These are phyloP conservation scores for Neofusicoccum ribis DNA, from an alignment of 2,329 filamentous ascomycete species.

Conservation along the genomic window DNA sequence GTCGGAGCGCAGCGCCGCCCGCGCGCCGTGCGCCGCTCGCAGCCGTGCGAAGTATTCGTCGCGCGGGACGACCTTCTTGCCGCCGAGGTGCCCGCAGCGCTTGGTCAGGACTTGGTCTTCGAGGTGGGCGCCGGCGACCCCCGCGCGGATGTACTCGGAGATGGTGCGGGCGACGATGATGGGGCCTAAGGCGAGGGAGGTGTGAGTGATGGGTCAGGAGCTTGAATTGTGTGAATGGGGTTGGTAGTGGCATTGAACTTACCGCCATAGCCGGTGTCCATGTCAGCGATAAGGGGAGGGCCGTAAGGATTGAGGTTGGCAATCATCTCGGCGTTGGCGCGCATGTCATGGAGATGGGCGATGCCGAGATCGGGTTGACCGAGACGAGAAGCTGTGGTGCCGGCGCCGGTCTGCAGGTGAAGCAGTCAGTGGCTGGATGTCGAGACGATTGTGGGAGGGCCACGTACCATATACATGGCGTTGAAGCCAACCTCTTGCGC, in stretches of 20 bases:
- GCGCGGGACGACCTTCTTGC: slow-evolving; percentile 59
- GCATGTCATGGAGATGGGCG: slow-evolving; percentile 64
- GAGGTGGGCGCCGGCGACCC: slow-evolving; percentile 61
- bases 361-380: slow-evolving; percentile 65
- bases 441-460: not conserved
- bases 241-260: slow-evolving; percentile 52
- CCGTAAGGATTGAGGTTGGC: slow-evolving; percentile 56
- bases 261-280: slow-evolving; percentile 39
- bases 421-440: not conserved
- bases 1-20: slow-evolving; percentile 52
- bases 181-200: slow-evolving; percentile 43
- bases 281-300: slow-evolving; percentile 62
- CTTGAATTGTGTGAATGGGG: slow-evolving; percentile 55
- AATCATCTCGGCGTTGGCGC: slow-evolving; percentile 63
- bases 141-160: slow-evolving; percentile 53
- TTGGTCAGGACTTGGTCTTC: slow-evolving; percentile 66
- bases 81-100: slow-evolving; percentile 64
- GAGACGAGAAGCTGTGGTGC: slow-evolving; percentile 61
- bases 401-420: slow-evolving; percentile 57
- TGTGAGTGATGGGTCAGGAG: slow-evolving; percentile 54
- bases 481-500: slow-evolving; percentile 63
- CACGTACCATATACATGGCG: slow-evolving; percentile 64
- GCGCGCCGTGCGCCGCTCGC: slow-evolving; percentile 54
- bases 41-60: slow-evolving; percentile 59
- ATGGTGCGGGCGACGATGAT: slow-evolving; percentile 41